Evolutionary conservation across 2,329 filamentous ascomycete genomes (phyloP), one percentile per base, ranked within the genome.

Genomic region (Didymella pinodella): DNA sequence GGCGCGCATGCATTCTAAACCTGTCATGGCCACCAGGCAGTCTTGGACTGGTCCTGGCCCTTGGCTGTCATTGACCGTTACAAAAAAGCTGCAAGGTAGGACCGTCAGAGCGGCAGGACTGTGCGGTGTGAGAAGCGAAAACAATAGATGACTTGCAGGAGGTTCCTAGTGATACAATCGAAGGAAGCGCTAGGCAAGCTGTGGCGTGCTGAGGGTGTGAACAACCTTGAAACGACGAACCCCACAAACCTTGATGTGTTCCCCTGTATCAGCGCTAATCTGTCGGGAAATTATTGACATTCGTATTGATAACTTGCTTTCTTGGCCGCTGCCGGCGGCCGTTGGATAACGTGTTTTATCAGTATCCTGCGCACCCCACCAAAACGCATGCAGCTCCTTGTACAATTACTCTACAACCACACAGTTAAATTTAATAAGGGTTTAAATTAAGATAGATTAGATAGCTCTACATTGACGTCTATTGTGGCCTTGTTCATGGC

Each of bases 231-330:
- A 22, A 29, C 43, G 28, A 52, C 49, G 25, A 53, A 65, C 69
- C 68, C 68, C 64, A 67, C 67, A 67, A 54, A 43, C 60, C 55
- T 55, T 62, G 59, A 47, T 32, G 56, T 55, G 29, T 12, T 48
- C 57, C 58, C 54, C 57, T 63, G 55, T 51, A 45, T 26, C 48
- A 56, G 55, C 64, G 66, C 55, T 67, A 65, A 62, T 63, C 60
- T 60, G 59, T 61, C 67, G 65, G 66, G 66, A 58, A 46, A 69
- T 69, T 63, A 55, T 59, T 63, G 45, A 38, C 46, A 56, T 44
- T 60, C 54, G 52, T 48, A 64, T 65, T 67, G 62, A 48, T 65
- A 65, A 62, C 36, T 20, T 53, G 41, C 52, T 45, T 49, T 40
- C 47, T 48, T 41, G 49, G 44, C 45, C 29, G 56, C 34, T 54